Evolutionary conservation across 2,329 filamentous ascomycete genomes (phyloP).

Genomic region (Aphanocladium album): DNA sequence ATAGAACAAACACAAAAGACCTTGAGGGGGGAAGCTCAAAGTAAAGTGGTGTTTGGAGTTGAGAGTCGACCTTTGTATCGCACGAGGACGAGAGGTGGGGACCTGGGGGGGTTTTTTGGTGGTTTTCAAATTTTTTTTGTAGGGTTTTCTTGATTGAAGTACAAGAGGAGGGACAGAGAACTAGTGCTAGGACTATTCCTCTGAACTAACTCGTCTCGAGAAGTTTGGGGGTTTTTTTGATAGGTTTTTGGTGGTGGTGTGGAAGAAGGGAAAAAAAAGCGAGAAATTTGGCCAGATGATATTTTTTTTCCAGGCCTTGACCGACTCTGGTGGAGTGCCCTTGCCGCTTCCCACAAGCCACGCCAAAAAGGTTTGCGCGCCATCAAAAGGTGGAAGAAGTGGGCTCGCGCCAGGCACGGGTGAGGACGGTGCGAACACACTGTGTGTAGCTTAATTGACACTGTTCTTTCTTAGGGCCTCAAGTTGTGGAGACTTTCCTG

Average conservation of each 20-base stretch:
- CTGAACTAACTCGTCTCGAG: constrained; percentile 44
- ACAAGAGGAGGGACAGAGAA: constrained; percentile 57
- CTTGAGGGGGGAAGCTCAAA: constrained; percentile 25
- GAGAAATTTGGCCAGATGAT: constrained; percentile 34
- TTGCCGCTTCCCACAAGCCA: constrained; percentile 13
- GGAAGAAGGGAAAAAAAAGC: constrained; percentile 34
- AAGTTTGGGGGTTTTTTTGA: constrained; percentile 39
- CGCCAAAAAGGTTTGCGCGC: constrained; percentile 8
- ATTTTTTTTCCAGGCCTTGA: constrained; percentile 28
- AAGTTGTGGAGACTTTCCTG: background rate
- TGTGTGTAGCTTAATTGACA: background rate
- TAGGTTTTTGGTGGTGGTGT: constrained; percentile 45
- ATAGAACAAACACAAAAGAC: constrained; percentile 24
- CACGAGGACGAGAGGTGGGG: constrained; percentile 24
- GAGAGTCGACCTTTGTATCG: constrained; percentile 9
- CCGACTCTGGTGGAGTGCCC: constrained; percentile 19
- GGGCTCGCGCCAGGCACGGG: constrained; percentile 13
- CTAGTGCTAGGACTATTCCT: constrained; percentile 55
- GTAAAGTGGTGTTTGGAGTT: constrained; percentile 14
- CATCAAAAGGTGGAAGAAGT: constrained; percentile 8
- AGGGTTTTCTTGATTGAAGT: constrained; percentile 46
- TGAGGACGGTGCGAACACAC: background rate
- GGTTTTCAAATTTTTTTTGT: constrained; percentile 58
- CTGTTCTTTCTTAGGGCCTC: background rate
- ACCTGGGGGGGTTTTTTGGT: constrained; percentile 54